Conservation (phyloP, 805 yeast genomes). For the Metschnikowia lochheadii region DNA sequence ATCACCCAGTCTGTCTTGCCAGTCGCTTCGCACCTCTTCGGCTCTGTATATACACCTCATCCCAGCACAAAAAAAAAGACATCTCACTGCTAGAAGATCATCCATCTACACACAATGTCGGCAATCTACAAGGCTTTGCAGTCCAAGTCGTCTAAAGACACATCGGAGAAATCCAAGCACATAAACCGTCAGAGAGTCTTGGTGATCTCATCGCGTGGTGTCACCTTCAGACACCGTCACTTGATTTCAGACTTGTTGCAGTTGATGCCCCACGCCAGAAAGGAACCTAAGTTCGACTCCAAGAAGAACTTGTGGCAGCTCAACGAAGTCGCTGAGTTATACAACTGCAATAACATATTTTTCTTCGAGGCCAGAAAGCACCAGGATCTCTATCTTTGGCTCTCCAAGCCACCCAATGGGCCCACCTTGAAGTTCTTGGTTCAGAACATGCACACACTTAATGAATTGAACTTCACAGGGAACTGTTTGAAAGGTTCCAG, state of each 20-base stretch:
- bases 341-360: constrained; percentile 92
- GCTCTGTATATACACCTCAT: constrained; percentile 6
- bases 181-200: constrained; percentile 85
- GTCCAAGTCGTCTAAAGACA: constrained; percentile 43
- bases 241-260: constrained; percentile 74
- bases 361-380: constrained; percentile 96
- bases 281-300: constrained; percentile 93
- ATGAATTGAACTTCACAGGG: constrained; percentile 94
- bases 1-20: not conserved
- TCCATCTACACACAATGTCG: constrained; percentile 28
- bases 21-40: constrained; percentile 3
- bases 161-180: constrained; percentile 48
- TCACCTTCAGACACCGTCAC: constrained; percentile 93
- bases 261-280: constrained; percentile 89
- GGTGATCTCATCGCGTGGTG: constrained; percentile 90
- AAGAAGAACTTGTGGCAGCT: constrained; percentile 84
- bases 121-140: constrained; percentile 46
- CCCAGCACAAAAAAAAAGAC: not conserved
- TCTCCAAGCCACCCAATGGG: constrained; percentile 96
- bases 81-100: constrained; percentile 1
- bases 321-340: constrained; percentile 93
- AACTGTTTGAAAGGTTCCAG: constrained; percentile 94
- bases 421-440: constrained; percentile 92
- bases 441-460: constrained; percentile 93
- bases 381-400: constrained; percentile 90